Conservation (phyloP, 1,284 basidiomycete genomes). For the Abortiporus biennis region DNA sequence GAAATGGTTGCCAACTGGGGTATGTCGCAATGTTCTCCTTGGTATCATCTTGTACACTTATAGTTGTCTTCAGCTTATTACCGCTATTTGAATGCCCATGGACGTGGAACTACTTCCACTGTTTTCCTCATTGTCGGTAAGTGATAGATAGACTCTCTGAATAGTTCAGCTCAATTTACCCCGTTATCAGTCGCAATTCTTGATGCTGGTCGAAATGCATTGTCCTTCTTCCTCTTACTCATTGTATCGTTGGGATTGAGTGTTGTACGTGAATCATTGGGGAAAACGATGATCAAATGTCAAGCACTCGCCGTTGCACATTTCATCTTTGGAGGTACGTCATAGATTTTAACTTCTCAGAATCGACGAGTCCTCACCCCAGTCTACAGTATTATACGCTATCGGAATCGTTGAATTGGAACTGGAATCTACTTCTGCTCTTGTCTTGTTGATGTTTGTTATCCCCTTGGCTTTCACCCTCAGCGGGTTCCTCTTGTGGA, state of each 20-base stretch:
- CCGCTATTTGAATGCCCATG: constrained; percentile 87
- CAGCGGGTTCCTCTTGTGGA: constrained; percentile 94
- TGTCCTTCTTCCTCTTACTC: constrained; percentile 93
- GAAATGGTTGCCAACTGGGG: constrained; percentile 93
- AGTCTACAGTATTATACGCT: constrained; percentile 71
- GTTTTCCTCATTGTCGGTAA: constrained; percentile 82
- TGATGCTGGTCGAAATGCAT: constrained; percentile 89
- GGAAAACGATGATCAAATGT: constrained; percentile 73
- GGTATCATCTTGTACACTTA: constrained; percentile 3
- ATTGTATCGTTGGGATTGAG: constrained; percentile 87
- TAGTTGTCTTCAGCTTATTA: constrained; percentile 56
- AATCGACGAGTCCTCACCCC: background rate
- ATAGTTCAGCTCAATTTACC: background rate
- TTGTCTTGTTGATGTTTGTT: constrained; percentile 79
- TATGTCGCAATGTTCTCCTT: constrained; percentile 22
- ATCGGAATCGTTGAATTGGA: constrained; percentile 90
- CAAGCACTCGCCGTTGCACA: constrained; percentile 76
- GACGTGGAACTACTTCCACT: constrained; percentile 66
- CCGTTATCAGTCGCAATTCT: constrained; percentile 73
- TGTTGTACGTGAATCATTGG: constrained; percentile 78
- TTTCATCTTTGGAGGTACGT: constrained; percentile 88
- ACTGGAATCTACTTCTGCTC: constrained; percentile 80
- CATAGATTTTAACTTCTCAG: constrained; percentile 2
- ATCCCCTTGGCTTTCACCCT: constrained; percentile 92
- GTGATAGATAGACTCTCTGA: constrained; percentile 22